These are phyloP conservation scores for Oxyria digyna DNA, from an alignment of 148 eudicot genomes.

Conservation along the genomic window DNA sequence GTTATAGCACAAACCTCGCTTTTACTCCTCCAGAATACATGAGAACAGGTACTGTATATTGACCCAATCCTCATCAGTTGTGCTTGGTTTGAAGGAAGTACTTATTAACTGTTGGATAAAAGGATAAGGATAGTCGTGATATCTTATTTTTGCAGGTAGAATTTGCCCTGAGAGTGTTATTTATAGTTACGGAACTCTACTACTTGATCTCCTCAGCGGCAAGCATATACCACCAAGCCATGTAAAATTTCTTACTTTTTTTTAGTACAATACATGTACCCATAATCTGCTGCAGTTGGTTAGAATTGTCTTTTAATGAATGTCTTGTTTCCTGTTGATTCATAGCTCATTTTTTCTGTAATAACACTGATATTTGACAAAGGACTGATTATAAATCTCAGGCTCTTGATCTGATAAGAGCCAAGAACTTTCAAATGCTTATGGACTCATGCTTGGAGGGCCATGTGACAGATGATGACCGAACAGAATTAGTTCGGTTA, in stretches of 20 bases:
- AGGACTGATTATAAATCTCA: constrained; percentile 3
- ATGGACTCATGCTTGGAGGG: constrained; percentile 81
- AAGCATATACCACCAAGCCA: constrained; percentile 11
- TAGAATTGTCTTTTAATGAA: not conserved
- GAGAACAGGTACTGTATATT: constrained; percentile 45
- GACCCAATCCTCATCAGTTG: not conserved
- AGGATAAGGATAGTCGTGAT: no score
- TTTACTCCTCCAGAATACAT: constrained; percentile 92
- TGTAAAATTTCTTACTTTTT: not conserved
- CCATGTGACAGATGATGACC: constrained; percentile 70
- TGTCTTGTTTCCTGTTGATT: not conserved
- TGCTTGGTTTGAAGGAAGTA: not conserved
- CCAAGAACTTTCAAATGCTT: constrained; percentile 57
- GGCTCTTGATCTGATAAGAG: constrained; percentile 87
- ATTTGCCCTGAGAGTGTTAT: constrained; percentile 12
- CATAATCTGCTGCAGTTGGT: not conserved
- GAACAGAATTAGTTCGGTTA: constrained; percentile 57
- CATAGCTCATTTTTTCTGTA: not conserved
- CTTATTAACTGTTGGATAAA: not conserved
- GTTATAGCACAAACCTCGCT: constrained; percentile 82
- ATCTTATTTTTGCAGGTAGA: constrained; percentile 3
- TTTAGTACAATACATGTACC: not conserved
- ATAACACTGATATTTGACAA: not conserved
- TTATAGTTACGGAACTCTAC: constrained; percentile 8
- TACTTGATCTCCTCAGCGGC: constrained; percentile 11